Evolutionary conservation across 768 basidiomycete genomes (phyloP), one percentile per base, ranked within the genome.

Genomic region (Lentinula sp.): DNA sequence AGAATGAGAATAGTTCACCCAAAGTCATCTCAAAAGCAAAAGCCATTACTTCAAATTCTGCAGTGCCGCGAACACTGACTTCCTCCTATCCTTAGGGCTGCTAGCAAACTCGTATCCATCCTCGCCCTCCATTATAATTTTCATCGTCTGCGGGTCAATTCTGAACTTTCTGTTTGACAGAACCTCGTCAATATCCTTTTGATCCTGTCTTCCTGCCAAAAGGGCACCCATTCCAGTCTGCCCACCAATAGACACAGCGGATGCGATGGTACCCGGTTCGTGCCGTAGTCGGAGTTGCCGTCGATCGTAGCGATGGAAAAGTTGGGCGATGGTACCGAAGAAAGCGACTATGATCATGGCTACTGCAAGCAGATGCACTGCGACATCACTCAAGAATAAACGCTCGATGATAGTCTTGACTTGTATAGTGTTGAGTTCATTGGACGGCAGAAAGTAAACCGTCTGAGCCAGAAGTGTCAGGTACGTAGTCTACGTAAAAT

Each of bases 121-220:
- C 65, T 84, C 82, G 16, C 79, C 81, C 58, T 80, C 76, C 78
- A 82, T 82, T 43, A 84, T 66, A 59, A 84, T 82, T 66, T 78
- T 79, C 74, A 78, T 80, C 21, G 77, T 77, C 18, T 61, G 60
- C 1, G 78, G 76, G 63, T 84, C 78, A 53, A 84, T 80, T 46
- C 81, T 72, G 72, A 84, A 84, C 59, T 74, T 78, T 68, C 73
- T 78, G 58, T 79, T 72, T 50, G 67, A 65, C 37, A 84, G 69
- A 9, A 73, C 78, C 37, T 76, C 66, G 6, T 67, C 66, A 45
- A 69, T 65, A 32, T 70, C 68, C 51, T 80, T 78, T 49, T 73
- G 34, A 15, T 59, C 52, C 21, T 46, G 45, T 54, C 53, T 61
- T n/a, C 51, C 60, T 5, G 76, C 75, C 3, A 82, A 72, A 51